These are phyloP conservation scores for Peribolospora kevripleyi DNA, from an alignment of 768 basidiomycete genomes.

Conservation along the genomic window DNA sequence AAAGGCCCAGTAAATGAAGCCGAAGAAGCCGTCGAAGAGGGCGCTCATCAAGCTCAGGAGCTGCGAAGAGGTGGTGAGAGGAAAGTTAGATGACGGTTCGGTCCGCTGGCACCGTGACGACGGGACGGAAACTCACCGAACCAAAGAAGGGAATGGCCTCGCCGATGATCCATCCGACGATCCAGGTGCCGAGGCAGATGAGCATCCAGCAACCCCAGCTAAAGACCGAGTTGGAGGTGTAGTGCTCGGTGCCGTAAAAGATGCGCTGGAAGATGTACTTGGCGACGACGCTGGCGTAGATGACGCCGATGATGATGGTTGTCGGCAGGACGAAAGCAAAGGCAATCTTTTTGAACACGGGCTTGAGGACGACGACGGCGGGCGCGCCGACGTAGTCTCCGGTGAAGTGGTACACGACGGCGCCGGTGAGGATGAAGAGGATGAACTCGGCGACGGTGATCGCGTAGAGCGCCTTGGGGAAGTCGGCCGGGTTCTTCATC, in stretches of 20 bases:
- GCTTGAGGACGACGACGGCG: conserved; percentile 6
- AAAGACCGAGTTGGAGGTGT: conserved; percentile 10
- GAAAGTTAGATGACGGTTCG: too few relatives aligned
- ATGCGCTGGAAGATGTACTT: conserved; percentile 14
- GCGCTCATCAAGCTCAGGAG: conserved; percentile 3
- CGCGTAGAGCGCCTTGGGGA: conserved; percentile 13
- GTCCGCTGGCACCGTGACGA: too few relatives aligned
- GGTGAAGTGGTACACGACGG: conserved; percentile 11
- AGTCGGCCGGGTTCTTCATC: conserved; percentile 13
- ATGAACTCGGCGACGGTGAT: conserved; percentile 10
- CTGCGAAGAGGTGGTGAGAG: not conserved
- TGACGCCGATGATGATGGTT: conserved; percentile 7
- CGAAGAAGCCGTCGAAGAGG: conserved; percentile 12
- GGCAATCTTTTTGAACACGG: conserved; percentile 7
- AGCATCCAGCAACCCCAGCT: conserved; percentile 13
- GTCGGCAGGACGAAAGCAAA: conserved; percentile 13
- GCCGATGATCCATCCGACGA: conserved; percentile 6
- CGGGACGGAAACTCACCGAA: not conserved
- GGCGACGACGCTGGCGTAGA: conserved; percentile 12
- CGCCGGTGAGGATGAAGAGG: conserved; percentile 13
- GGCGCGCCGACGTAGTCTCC: conserved; percentile 11
- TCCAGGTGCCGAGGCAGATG: conserved; percentile 10
- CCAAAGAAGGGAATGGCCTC: conserved; percentile 3
- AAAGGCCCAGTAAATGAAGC: conserved; percentile 11
- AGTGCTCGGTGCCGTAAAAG: conserved; percentile 9